These are phyloP conservation scores for Amanita molliuscula DNA, from an alignment of 768 basidiomycete species.

Conservation along the genomic window DNA sequence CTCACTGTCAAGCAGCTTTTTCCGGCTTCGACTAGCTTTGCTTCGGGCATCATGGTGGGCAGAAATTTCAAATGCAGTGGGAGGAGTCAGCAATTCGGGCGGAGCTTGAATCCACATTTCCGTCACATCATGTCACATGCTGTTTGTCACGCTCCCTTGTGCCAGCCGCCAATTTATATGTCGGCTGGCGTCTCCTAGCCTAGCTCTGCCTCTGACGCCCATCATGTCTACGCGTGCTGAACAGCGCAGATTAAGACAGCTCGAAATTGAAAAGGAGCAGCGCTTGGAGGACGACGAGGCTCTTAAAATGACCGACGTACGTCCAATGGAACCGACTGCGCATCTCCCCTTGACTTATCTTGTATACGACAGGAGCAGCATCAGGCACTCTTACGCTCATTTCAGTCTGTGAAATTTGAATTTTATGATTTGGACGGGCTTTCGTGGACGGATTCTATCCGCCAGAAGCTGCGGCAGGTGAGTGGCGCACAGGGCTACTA, in stretches of 20 bases:
- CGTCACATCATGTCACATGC: slow-evolving; percentile 13
- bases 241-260: slow-evolving; percentile 33
- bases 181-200: neutral
- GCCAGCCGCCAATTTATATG: slow-evolving; percentile 1
- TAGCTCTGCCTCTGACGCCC: neutral
- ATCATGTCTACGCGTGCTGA: slow-evolving; percentile 25
- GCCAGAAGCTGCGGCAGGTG: slow-evolving; percentile 19
- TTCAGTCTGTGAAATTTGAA: slow-evolving; percentile 47
- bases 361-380: slow-evolving; percentile 28
- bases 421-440: slow-evolving; percentile 54
- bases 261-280: slow-evolving; percentile 43
- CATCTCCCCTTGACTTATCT: neutral
- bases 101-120: slow-evolving; percentile 16
- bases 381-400: slow-evolving; percentile 29
- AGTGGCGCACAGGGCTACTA: neutral
- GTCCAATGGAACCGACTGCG: slow-evolving; percentile 1
- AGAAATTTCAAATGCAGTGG: slow-evolving; percentile 4
- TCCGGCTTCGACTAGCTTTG: slow-evolving; percentile 84
- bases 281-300: slow-evolving; percentile 44
- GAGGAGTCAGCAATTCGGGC: slow-evolving; percentile 18
- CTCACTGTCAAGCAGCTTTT: slow-evolving; percentile 89
- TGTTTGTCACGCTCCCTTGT: slow-evolving; percentile 6
- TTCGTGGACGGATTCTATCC: slow-evolving; percentile 33
- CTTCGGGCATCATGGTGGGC: slow-evolving; percentile 68
- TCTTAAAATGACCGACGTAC: slow-evolving; percentile 49